These are phyloP conservation scores for Nicotiana tomentosiformis DNA, from an alignment of 257 asterid genomes.

Conservation along the genomic window DNA sequence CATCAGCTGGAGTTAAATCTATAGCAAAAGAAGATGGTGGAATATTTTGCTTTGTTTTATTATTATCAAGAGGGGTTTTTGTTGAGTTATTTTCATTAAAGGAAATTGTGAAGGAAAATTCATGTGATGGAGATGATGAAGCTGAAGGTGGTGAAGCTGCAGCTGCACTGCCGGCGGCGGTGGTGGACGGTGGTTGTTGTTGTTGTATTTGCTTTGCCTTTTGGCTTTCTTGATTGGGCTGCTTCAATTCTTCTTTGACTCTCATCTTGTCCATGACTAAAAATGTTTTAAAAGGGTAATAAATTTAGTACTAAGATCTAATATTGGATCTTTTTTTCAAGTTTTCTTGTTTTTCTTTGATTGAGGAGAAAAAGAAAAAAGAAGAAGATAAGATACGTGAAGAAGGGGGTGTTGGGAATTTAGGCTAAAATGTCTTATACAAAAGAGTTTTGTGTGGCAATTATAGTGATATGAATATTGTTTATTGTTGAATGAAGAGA, in stretches of 20 bases:
- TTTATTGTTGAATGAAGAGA: not conserved
- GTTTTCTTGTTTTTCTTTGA: not conserved
- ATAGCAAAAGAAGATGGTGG: conserved; percentile 37
- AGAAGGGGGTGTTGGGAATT: conserved; percentile 24
- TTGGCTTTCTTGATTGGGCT: not conserved
- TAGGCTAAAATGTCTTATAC: conserved; percentile 11
- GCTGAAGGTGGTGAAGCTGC: conserved; percentile 36
- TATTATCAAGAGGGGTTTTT: conserved; percentile 11
- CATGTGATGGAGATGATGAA: conserved; percentile 87
- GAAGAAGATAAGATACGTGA: conserved; percentile 38
- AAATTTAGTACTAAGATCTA: not conserved
- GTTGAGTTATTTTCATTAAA: conserved; percentile 35
- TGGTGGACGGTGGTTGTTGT: not conserved
- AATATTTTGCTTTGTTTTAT: conserved; percentile 8
- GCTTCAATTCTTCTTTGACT: not conserved
- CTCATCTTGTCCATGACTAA: conserved; percentile 23
- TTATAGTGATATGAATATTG: conserved; percentile 11
- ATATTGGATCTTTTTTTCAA: not conserved
- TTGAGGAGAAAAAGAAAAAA: not conserved
- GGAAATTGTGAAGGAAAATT: conserved; percentile 80
- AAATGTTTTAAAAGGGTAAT: not conserved
- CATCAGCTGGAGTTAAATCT: conserved; percentile 94
- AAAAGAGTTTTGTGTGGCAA: conserved; percentile 8
- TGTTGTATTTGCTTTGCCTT: not conserved
- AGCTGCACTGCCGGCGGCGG: not conserved